Conservation (phyloP, 495 filamentous ascomycete species). For the Staphylotrichum longicolle region DNA sequence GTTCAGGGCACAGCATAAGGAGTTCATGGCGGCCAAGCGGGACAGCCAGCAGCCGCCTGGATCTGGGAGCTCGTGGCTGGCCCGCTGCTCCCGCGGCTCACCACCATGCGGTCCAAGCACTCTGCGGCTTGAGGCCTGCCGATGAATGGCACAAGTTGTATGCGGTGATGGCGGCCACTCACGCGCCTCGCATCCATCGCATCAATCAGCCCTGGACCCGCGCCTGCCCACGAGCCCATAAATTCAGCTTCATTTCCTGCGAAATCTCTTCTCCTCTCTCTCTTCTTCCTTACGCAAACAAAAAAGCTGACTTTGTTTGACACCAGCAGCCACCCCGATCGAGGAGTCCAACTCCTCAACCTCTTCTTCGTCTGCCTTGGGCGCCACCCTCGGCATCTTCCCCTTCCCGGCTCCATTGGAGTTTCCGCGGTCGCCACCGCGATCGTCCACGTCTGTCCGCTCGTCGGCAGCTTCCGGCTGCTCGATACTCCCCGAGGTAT, state of each 20-base stretch:
- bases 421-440: constrained; percentile 1
- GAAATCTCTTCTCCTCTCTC: neutral
- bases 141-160: neutral
- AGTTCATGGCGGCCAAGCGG: too few relatives aligned
- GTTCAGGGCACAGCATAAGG: too few relatives aligned
- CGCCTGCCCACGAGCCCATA: constrained; percentile 7
- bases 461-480: constrained; percentile 1
- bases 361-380: neutral
- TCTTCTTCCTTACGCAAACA: neutral
- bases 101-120: neutral
- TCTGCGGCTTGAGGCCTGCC: too few relatives aligned
- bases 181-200: constrained; percentile 1
- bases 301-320: constrained; percentile 11
- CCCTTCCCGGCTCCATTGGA: constrained; percentile 9
- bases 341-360: constrained; percentile 1
- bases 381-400: constrained; percentile 1
- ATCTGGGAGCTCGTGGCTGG: neutral
- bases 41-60: too few relatives aligned
- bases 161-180: constrained; percentile 4
- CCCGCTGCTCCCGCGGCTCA: neutral
- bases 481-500: constrained; percentile 10
- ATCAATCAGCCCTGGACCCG: constrained; percentile 12
- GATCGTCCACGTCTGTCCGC: neutral
- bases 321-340: constrained; percentile 8
- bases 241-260: neutral